These are phyloP conservation scores for Melastoma candidum DNA, from an alignment of 441 rosid genomes.

Conservation along the genomic window DNA sequence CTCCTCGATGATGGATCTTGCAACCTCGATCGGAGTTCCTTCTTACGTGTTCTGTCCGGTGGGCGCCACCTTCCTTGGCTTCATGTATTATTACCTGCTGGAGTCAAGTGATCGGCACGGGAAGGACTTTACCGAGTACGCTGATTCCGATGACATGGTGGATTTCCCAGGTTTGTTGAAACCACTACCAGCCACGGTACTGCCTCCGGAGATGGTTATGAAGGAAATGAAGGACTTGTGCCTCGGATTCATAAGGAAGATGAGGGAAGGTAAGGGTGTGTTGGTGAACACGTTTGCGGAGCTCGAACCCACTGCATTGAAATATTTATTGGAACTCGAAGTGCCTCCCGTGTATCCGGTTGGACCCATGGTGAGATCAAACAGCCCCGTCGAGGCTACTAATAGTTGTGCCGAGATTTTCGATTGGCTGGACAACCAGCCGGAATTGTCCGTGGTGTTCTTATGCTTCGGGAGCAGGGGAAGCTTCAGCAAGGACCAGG, in stretches of 20 bases:
- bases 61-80: too few species aligned
- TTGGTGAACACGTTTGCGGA: conserved; percentile 35
- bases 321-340: neutral
- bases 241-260: neutral
- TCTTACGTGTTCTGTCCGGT: too few species aligned
- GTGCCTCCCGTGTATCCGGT: neutral
- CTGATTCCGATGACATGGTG: too few species aligned
- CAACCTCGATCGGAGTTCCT: too few species aligned
- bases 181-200: too few species aligned
- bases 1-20: too few species aligned
- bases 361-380: conserved; percentile 1
- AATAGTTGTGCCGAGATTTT: neutral
- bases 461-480: conserved; percentile 1
- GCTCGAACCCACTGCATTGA: conserved; percentile 27
- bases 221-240: conserved; percentile 3
- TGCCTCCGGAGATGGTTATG: conserved; percentile 11
- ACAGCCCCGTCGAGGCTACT: neutral
- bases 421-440: neutral
- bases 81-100: too few species aligned
- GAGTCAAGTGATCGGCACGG: too few species aligned
- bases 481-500: neutral
- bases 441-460: conserved; percentile 5
- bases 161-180: too few species aligned
- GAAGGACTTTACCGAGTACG: too few species aligned
- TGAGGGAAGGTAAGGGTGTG: conserved; percentile 29